A percentile compares a stretch with the other conserved stretches of the same genome.
Evolutionary conservation across 306 rosid genomes (phyloP).

Genomic region (Sesbania bispinosa): DNA sequence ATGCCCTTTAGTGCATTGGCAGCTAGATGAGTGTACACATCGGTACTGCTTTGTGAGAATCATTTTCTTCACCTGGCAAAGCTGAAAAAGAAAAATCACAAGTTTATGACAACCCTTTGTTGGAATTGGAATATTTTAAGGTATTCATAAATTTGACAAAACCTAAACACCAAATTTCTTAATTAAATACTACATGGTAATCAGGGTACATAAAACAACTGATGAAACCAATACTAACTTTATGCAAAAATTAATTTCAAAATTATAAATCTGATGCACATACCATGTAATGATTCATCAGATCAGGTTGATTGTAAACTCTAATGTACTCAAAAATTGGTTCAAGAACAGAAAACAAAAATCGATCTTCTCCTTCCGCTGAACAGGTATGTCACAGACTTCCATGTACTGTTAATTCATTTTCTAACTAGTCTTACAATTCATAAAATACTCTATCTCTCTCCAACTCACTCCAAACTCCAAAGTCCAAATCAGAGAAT

Average conservation of each 20-base stretch:
- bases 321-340: background rate
- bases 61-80: slow-evolving; percentile 47
- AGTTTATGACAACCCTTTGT: no score
- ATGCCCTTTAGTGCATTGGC: slow-evolving; percentile 80
- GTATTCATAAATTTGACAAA: background rate
- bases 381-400: background rate
- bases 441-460: background rate
- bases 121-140: background rate
- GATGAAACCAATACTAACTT: background rate
- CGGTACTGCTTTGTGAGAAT: slow-evolving; percentile 74
- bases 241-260: background rate
- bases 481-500: no score
- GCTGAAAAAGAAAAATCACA: background rate
- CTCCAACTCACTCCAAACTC: background rate
- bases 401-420: slow-evolving; percentile 5
- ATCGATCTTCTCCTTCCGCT: background rate
- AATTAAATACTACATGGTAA: background rate
- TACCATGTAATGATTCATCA: background rate
- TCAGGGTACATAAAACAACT: background rate
- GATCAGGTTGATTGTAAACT: background rate
- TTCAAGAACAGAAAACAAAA: background rate
- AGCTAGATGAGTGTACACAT: slow-evolving; percentile 73
- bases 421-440: background rate
- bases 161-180: background rate
- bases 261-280: background rate